Evolutionary conservation across 805 yeast genomes (phyloP).

Genomic region (Starmerella bacillaris): DNA sequence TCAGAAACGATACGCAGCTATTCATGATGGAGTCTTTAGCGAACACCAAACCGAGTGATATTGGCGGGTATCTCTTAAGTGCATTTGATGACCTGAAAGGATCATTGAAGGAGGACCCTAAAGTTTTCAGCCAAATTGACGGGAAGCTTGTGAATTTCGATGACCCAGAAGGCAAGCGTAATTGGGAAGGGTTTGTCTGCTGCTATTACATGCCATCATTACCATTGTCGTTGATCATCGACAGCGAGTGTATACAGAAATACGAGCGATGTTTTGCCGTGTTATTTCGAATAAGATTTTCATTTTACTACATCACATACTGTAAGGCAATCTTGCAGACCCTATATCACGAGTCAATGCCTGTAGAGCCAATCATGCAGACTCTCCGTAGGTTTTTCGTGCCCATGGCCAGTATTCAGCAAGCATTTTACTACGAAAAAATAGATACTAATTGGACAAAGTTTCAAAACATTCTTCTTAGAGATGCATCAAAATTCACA

Average conservation of each 20-base stretch:
- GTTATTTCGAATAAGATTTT: constrained; percentile 59
- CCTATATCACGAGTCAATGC: background rate
- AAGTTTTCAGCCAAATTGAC: constrained; percentile 1
- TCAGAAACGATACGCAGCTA: constrained; percentile 19
- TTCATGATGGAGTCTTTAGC: constrained; percentile 6
- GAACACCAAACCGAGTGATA: background rate
- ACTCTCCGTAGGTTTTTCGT: background rate
- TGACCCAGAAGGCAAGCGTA: background rate
- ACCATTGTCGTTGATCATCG: constrained; percentile 42
- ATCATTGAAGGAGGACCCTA: constrained; percentile 1
- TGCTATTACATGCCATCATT: constrained; percentile 32
- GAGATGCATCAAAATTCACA: constrained; percentile 10
- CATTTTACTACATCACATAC: constrained; percentile 31
- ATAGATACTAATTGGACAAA: constrained; percentile 23
- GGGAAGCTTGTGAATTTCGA: background rate
- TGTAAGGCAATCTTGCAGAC: background rate
- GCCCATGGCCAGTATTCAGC: constrained; percentile 19
- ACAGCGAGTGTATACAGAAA: constrained; percentile 28
- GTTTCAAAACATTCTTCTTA: background rate
- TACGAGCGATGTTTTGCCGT: constrained; percentile 73
- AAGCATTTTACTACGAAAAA: constrained; percentile 24
- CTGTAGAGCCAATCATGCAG: background rate
- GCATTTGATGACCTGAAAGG: background rate
- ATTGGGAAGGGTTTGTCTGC: constrained; percentile 13
- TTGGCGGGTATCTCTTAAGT: background rate